These are phyloP conservation scores for Diophrys sp. DNA, from an alignment of 73 alveolate genomes.

Conservation along the genomic window DNA sequence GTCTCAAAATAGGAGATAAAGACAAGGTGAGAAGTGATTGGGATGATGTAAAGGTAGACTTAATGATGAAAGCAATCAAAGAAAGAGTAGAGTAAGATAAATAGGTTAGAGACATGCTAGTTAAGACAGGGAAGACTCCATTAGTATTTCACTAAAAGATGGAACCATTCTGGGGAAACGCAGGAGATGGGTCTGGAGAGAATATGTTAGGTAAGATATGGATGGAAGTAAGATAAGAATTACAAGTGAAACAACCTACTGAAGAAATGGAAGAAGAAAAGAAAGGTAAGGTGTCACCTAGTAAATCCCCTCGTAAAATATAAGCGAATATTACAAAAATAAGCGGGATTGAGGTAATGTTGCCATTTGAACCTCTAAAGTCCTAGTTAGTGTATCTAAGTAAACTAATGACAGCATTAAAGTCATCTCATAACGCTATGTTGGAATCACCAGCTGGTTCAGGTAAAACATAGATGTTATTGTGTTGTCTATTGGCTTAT, in stretches of 20 bases:
- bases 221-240: background rate
- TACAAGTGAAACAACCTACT: background rate
- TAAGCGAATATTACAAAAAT: background rate
- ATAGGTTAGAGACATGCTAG: background rate
- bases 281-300: no score
- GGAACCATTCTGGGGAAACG: conserved; percentile 1
- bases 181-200: background rate
- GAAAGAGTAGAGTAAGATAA: background rate
- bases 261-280: no score
- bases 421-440: background rate
- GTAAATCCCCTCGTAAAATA: background rate
- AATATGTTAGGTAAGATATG: background rate
- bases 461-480: background rate
- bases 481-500: background rate
- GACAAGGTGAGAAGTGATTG: background rate
- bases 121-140: background rate
- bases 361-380: background rate
- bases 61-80: background rate
- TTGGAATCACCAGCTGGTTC: background rate
- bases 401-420: no score
- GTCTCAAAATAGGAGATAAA: background rate
- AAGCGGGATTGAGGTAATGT: background rate
- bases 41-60: background rate
- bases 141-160: background rate
- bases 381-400: background rate